phyloP scores from a whole-genome alignment of 768 basidiomycete genomes.

The Tylopilus sp. region DNA sequence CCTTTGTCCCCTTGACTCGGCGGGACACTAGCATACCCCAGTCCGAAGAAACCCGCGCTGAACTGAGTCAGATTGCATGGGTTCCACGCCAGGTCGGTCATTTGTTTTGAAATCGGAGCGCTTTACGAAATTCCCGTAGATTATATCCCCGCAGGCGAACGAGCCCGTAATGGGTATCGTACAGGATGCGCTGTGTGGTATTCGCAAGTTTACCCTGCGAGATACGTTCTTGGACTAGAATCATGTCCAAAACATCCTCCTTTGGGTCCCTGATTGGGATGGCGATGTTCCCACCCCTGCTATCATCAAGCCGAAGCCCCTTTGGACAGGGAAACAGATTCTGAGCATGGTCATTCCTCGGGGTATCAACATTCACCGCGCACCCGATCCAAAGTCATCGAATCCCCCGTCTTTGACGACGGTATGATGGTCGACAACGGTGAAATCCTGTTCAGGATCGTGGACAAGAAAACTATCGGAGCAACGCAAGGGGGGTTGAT shows the following conservation, averaged over 20 bases:
- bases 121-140: conserved; percentile 44
- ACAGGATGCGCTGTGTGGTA: conserved; percentile 96
- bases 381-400: conserved; percentile 72
- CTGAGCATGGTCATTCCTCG: conserved; percentile 88
- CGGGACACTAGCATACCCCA: conserved; percentile 77
- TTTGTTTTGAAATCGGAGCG: neutral
- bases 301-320: conserved; percentile 92
- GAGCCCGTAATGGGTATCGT: conserved; percentile 99
- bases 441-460: conserved; percentile 90
- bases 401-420: conserved; percentile 87
- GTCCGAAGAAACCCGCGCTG: conserved; percentile 96
- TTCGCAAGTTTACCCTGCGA: conserved; percentile 94
- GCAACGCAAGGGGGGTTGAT: conserved; percentile 92
- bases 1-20: conserved; percentile 5
- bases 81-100: conserved; percentile 84
- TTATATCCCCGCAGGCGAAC: conserved; percentile 98
- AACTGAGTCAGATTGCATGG: conserved; percentile 98
- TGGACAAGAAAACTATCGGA: conserved; percentile 99
- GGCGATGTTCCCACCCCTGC: conserved; percentile 89
- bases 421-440: conserved; percentile 97
- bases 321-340: conserved; percentile 98
- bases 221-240: conserved; percentile 96
- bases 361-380: conserved; percentile 89
- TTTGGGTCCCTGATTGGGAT: conserved; percentile 99
- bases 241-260: conserved; percentile 92